Evolutionary conservation across 2,329 filamentous ascomycete species (phyloP).

Genomic region (Nigrospora sphaerica): DNA sequence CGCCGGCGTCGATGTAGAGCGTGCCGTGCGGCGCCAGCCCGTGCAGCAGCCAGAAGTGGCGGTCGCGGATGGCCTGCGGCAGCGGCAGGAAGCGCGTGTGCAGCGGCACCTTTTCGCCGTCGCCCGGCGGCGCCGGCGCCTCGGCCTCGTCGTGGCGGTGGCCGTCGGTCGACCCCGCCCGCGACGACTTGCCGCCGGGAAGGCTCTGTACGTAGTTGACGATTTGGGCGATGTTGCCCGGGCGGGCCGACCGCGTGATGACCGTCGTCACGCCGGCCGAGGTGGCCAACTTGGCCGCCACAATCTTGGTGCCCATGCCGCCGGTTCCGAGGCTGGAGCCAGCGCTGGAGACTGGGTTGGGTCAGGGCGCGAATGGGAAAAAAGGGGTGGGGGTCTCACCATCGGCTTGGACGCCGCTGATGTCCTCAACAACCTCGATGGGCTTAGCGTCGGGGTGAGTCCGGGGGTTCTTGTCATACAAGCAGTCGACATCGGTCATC

Average conservation of each 20-base stretch:
- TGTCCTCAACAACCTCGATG: constrained; percentile 90
- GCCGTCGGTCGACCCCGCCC: constrained; percentile 16
- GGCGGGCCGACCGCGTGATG: constrained; percentile 89
- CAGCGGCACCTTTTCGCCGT: constrained; percentile 48
- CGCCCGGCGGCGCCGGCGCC: constrained; percentile 31
- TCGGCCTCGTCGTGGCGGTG: constrained; percentile 27
- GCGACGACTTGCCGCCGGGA: constrained; percentile 28
- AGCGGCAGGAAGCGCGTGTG: constrained; percentile 93
- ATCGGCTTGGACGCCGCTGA: constrained; percentile 74
- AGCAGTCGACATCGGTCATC: constrained; percentile 97
- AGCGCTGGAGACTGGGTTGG: constrained; percentile 66
- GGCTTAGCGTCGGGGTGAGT: constrained; percentile 77
- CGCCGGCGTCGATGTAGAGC: constrained; percentile 87
- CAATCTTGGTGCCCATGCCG: constrained; percentile 96
- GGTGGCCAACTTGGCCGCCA: constrained; percentile 84
- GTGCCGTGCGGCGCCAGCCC: constrained; percentile 86
- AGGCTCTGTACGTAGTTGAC: constrained; percentile 70
- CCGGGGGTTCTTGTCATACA: constrained; percentile 94
- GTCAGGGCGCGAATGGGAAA: neutral
- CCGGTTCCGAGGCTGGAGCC: constrained; percentile 88
- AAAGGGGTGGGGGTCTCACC: constrained; percentile 33
- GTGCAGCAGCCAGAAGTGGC: constrained; percentile 95
- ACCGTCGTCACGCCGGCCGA: constrained; percentile 93
- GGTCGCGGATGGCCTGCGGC: constrained; percentile 76
- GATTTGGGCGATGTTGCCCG: constrained; percentile 84